Conservation (phyloP, 352 stramenopile species). For the Phytophthora ramorum region DNA sequence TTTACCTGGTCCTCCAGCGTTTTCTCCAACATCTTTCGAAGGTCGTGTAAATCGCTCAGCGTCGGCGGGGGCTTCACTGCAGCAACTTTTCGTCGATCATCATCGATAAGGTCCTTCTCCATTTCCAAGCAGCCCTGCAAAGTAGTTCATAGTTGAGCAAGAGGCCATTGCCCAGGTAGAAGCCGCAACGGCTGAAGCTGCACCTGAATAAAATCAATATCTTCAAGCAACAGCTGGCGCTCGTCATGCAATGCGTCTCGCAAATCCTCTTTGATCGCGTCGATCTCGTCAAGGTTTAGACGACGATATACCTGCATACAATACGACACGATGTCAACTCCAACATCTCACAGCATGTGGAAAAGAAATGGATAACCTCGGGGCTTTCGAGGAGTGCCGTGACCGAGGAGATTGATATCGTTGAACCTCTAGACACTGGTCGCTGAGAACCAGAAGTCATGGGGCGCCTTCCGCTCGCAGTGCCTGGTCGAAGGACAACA, state of each 20-base stretch:
- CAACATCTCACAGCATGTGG: background rate
- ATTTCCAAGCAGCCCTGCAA: slow-evolving; percentile 81
- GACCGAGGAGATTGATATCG: slow-evolving; percentile 62
- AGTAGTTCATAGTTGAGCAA: background rate
- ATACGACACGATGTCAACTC: slow-evolving; percentile 1
- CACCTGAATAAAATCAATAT: slow-evolving; percentile 89
- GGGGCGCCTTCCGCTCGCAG: slow-evolving; percentile 40
- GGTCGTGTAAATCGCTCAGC: slow-evolving; percentile 67
- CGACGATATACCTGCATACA: slow-evolving; percentile 42
- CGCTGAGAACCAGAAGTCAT: slow-evolving; percentile 54
- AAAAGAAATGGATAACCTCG: slow-evolving; percentile 37
- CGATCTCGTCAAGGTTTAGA: slow-evolving; percentile 79
- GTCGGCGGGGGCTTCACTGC: slow-evolving; percentile 49
- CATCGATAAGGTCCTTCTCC: slow-evolving; percentile 85
- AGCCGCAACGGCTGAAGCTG: background rate
- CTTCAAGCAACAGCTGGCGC: slow-evolving; percentile 68
- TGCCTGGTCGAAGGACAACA: slow-evolving; percentile 57
- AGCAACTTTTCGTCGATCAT: slow-evolving; percentile 62
- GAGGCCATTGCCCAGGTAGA: background rate
- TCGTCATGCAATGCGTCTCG: slow-evolving; percentile 67
- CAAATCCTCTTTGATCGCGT: slow-evolving; percentile 70
- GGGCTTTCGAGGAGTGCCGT: slow-evolving; percentile 66
- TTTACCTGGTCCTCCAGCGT: slow-evolving; percentile 65
- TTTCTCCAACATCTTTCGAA: slow-evolving; percentile 66
- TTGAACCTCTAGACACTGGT: slow-evolving; percentile 72